Conservation (phyloP, 352 stramenopile genomes). For the Pythium utonaiense region DNA sequence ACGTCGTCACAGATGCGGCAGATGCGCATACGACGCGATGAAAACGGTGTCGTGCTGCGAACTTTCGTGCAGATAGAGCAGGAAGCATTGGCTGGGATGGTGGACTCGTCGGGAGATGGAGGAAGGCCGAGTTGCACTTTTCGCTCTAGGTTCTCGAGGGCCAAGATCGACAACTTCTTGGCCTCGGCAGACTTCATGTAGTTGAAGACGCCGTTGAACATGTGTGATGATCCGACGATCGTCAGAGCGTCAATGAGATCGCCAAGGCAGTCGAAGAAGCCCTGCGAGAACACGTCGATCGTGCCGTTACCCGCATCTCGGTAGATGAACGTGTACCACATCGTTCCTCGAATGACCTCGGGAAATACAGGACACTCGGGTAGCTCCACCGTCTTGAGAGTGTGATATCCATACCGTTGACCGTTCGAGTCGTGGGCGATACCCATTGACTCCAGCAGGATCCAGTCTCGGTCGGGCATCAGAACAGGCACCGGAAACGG, state of each 20-base stretch:
- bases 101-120: background rate
- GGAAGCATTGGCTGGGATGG: background rate
- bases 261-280: constrained; percentile 35
- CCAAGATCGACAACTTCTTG: constrained; percentile 54
- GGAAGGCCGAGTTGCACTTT: constrained; percentile 1
- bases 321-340: constrained; percentile 41
- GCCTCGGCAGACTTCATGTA: constrained; percentile 41
- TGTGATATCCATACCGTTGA: constrained; percentile 34
- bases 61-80: constrained; percentile 23
- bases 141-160: constrained; percentile 17
- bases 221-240: constrained; percentile 31
- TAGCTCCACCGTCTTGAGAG: constrained; percentile 39
- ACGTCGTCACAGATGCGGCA: constrained; percentile 42
- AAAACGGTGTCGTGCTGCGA: constrained; percentile 17
- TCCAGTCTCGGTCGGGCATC: constrained; percentile 32
- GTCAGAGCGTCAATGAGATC: constrained; percentile 28
- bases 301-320: constrained; percentile 33
- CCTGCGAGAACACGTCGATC: constrained; percentile 40
- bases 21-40: constrained; percentile 8
- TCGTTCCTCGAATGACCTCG: constrained; percentile 33
- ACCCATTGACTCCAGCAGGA: constrained; percentile 42
- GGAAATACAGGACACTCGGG: constrained; percentile 38
- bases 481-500: constrained; percentile 14
- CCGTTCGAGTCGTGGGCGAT: constrained; percentile 29
- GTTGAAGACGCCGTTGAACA: constrained; percentile 31